phyloP scores from a whole-genome alignment of 495 filamentous ascomycete genomes.

The Hypoxylon perforatum region DNA sequence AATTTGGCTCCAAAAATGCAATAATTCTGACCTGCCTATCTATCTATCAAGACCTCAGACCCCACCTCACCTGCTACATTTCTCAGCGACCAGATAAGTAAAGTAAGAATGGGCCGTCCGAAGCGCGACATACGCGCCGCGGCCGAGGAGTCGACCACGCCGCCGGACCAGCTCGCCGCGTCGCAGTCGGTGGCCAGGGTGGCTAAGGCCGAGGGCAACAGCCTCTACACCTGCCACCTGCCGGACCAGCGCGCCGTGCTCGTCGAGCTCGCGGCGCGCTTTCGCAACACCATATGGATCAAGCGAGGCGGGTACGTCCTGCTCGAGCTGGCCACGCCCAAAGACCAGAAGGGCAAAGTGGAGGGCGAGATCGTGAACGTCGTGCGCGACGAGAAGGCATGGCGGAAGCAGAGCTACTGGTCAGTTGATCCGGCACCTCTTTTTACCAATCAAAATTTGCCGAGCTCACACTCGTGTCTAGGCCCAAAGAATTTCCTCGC shows the following conservation, averaged over 20 bases:
- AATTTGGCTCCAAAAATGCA: no score
- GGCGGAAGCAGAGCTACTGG: slow-evolving; percentile 94
- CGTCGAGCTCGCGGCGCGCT: slow-evolving; percentile 81
- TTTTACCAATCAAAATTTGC: neutral
- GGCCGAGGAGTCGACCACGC: slow-evolving; percentile 77
- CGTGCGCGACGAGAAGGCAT: slow-evolving; percentile 88
- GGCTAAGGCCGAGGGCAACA: slow-evolving; percentile 86
- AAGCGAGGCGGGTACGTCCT: slow-evolving; percentile 87
- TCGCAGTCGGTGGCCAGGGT: slow-evolving; percentile 79
- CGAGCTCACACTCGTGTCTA: slow-evolving; percentile 51
- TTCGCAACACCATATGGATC: slow-evolving; percentile 92
- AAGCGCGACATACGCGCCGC: slow-evolving; percentile 79
- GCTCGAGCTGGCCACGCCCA: slow-evolving; percentile 72
- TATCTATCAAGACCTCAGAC: no score
- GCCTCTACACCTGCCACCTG: slow-evolving; percentile 78
- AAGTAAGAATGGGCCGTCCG: slow-evolving; percentile 76
- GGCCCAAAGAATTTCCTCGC: slow-evolving; percentile 84
- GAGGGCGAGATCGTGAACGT: slow-evolving; percentile 92
- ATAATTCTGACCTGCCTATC: no score
- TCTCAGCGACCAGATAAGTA: neutral
- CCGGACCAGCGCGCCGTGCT: slow-evolving; percentile 67
- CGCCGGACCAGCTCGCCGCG: slow-evolving; percentile 71
- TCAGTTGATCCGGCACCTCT: slow-evolving; percentile 51
- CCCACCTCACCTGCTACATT: neutral
- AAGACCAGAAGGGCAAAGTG: slow-evolving; percentile 80